A percentile compares a stretch with the other conserved stretches of the same genome.
Conservation (phyloP, 176 grass and related monocot genomes). For the Olyra latifolia region DNA sequence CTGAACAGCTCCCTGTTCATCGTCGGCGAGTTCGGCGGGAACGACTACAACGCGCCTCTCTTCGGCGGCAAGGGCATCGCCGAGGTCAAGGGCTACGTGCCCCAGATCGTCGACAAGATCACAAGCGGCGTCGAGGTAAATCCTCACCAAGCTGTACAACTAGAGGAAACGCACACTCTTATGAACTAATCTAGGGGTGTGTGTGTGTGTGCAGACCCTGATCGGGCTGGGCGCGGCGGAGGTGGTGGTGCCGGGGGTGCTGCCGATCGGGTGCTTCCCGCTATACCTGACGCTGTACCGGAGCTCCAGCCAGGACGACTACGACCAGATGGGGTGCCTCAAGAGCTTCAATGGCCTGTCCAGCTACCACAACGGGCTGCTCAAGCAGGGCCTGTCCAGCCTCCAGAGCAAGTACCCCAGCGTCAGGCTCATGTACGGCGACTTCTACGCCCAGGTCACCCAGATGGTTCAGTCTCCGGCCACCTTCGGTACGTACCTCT, state of each 20-base stretch:
- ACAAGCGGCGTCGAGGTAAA: constrained; percentile 62
- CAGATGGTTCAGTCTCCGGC: constrained; percentile 61
- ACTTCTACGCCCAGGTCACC: constrained; percentile 61
- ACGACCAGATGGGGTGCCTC: constrained; percentile 67
- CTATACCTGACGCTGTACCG: constrained; percentile 71
- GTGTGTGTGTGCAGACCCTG: constrained; percentile 39
- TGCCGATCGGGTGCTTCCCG: constrained; percentile 82
- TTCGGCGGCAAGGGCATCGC: constrained; percentile 53
- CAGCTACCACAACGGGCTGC: constrained; percentile 63
- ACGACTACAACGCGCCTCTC: constrained; percentile 80
- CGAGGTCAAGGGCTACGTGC: constrained; percentile 52
- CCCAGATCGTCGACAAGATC: constrained; percentile 52
- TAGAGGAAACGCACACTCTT: background rate
- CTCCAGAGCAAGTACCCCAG: constrained; percentile 52
- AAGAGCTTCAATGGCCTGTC: constrained; percentile 61
- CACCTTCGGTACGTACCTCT: constrained; percentile 57
- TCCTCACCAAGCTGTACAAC: background rate
- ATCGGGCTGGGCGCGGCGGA: constrained; percentile 63
- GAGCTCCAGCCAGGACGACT: constrained; percentile 51
- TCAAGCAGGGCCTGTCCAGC: constrained; percentile 37
- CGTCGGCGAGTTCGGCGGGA: constrained; percentile 71
- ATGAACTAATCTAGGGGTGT: too few species aligned
- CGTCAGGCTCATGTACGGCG: constrained; percentile 65
- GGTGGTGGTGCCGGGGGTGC: constrained; percentile 69
- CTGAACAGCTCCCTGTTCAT: constrained; percentile 57